Percentiles rank a stretch among this genome's conserved stretches.
Evolutionary conservation across 108 stramenopile genomes (phyloP).

Genomic region (Aurantiochytrium sp.): DNA sequence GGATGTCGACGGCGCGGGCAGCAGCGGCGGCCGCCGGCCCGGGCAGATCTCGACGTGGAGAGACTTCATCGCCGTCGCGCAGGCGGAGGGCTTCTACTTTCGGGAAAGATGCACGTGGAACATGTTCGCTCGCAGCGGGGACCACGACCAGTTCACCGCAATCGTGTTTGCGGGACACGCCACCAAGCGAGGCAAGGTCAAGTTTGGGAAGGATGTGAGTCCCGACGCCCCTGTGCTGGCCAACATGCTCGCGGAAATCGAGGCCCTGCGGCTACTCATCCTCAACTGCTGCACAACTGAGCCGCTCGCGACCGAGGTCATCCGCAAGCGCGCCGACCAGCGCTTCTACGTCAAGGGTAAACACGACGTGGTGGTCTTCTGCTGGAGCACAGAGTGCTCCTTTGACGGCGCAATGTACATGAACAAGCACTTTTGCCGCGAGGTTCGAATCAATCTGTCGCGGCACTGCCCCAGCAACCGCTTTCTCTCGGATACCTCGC

Average conservation of each 20-base stretch:
- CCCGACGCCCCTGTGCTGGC: not conserved
- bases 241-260: not conserved
- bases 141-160: not conserved
- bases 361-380: not conserved
- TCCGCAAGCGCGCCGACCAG: not conserved
- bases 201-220: not conserved
- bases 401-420: not conserved
- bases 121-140: not conserved
- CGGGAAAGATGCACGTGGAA: not conserved
- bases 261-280: not conserved
- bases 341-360: not conserved
- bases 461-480: not conserved
- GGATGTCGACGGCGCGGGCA: too few species aligned
- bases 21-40: not conserved
- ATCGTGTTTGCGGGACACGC: not conserved
- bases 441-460: not conserved
- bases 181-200: not conserved
- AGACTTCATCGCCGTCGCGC: not conserved
- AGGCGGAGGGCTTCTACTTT: not conserved
- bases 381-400: not conserved
- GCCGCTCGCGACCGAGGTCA: not conserved
- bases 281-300: constrained; percentile 26
- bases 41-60: not conserved
- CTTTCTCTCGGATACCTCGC: not conserved
- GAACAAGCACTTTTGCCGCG: not conserved